Evolutionary conservation across 2,329 filamentous ascomycete genomes (phyloP), one percentile per base, ranked within the genome.

Genomic region (Xylariaceae sp.): DNA sequence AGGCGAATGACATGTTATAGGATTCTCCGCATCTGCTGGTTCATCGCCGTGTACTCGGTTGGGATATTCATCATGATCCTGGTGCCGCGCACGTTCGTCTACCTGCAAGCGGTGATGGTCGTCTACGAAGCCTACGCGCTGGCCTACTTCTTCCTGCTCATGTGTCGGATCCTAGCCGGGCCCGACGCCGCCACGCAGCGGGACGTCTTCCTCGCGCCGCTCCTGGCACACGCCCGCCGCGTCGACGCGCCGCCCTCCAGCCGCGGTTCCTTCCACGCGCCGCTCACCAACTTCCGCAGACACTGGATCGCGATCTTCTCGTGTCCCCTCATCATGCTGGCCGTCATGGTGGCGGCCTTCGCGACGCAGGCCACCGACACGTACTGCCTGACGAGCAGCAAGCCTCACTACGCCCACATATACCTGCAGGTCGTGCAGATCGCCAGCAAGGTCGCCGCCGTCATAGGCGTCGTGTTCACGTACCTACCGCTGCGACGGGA

Each of bases 131-230:
- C 71, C 3, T 63, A 76, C 23, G 74, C 76, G 9, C 63, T 81
- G 1, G 72, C 70, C n/a, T 69, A 70, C 10, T 79, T 79, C 61
- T 77, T 78, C 57, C 67, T 79, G 9, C 70, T 79, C 23, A 67
- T 79, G 40, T 76, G 73, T 60, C 75, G 76, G 44, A 78, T 72
- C 47, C 64, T 79, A 3, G 73, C 69, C 46, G 53, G 42, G 18
- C 60, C 59, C 45, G 42, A 48, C 23, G 42, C 26, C 2, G 70
- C 71, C 44, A 62, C 64, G 10, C 67, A 67, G 19, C 67, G 73
- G 7, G 70, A 71, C 7, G 59, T 70, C 20, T 77, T 75, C 62
- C 74, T 78, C 52, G 62, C 70, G 3, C 69, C 69, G 5, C 60
- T 77, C 2, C 65, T 67, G 23, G 65, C 71, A 7, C 69, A 55